A percentile compares a stretch with the other conserved stretches of the same genome.
These are phyloP conservation scores for Rosa lucieae DNA, from an alignment of 306 rosid species.

Conservation along the genomic window DNA sequence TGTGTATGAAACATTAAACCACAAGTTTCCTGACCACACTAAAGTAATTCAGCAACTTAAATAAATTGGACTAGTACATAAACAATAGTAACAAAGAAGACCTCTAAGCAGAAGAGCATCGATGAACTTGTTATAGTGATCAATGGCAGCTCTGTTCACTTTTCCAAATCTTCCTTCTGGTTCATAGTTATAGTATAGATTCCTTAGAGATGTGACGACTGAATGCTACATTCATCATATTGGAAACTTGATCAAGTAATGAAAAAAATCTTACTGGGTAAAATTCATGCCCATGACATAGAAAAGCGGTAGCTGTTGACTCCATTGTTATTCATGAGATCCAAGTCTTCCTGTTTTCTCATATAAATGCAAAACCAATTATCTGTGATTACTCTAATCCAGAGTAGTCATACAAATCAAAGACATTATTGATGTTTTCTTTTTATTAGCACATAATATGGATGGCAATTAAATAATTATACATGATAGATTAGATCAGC, in stretches of 20 bases:
- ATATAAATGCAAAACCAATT: background rate
- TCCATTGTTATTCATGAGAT: constrained; percentile 55
- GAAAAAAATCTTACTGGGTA: constrained; percentile 46
- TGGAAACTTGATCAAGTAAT: background rate
- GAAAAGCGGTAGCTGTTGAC: constrained; percentile 70
- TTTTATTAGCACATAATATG: background rate
- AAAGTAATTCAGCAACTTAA: background rate
- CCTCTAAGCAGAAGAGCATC: constrained; percentile 47
- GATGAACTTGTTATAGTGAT: constrained; percentile 46
- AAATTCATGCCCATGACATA: constrained; percentile 77
- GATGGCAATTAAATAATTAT: background rate
- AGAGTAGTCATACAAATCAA: background rate
- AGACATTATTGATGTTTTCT: background rate
- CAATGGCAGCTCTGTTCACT: constrained; percentile 52
- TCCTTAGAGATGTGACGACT: background rate
- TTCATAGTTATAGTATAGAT: constrained; percentile 4
- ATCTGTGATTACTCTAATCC: background rate
- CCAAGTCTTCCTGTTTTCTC: constrained; percentile 57
- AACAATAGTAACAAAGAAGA: constrained; percentile 11
- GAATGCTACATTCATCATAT: background rate
- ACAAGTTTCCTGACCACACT: background rate
- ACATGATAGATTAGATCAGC: background rate
- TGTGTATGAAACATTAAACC: background rate
- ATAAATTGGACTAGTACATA: background rate
- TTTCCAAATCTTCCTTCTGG: constrained; percentile 69